These are phyloP conservation scores for Geotrichum siamense DNA, from an alignment of 1,139 yeast genomes.

Conservation along the genomic window DNA sequence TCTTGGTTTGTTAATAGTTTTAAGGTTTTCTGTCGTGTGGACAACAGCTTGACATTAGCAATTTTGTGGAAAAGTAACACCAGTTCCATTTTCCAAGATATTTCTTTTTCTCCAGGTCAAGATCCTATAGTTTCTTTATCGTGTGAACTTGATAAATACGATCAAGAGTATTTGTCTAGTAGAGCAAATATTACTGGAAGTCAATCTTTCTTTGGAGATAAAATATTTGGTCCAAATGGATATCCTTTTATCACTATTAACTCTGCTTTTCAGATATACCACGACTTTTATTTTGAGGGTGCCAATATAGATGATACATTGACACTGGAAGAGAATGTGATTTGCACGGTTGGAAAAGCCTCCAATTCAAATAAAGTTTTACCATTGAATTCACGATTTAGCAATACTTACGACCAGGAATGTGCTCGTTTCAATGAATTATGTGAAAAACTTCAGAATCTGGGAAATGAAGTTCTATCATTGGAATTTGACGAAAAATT, in stretches of 20 bases:
- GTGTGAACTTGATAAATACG: slow-evolving; percentile 11
- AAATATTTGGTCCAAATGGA: slow-evolving; percentile 44
- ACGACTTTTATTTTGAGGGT: slow-evolving; percentile 15
- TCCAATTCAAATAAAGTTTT: slow-evolving; percentile 20
- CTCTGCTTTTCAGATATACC: slow-evolving; percentile 40
- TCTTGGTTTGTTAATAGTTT: slow-evolving; percentile 46
- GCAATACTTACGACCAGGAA: slow-evolving; percentile 34
- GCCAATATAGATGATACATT: slow-evolving; percentile 17
- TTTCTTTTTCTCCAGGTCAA: slow-evolving; percentile 5
- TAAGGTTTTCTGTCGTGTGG: slow-evolving; percentile 17
- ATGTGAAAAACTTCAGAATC: slow-evolving; percentile 59
- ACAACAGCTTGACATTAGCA: slow-evolving; percentile 27
- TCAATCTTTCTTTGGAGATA: slow-evolving; percentile 38
- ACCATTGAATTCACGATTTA: slow-evolving; percentile 19
- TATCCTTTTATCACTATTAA: slow-evolving; percentile 42
- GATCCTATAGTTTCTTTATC: slow-evolving; percentile 3
- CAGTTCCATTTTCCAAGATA: slow-evolving; percentile 41
- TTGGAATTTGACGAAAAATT: slow-evolving; percentile 28
- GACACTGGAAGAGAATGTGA: slow-evolving; percentile 32
- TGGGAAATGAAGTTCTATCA: slow-evolving; percentile 49
- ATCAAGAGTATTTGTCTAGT: slow-evolving; percentile 9
- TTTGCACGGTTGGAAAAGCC: slow-evolving; percentile 30
- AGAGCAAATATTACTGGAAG: slow-evolving; percentile 23
- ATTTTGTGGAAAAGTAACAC: slow-evolving; percentile 62
- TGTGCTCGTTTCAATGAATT: slow-evolving; percentile 59